Evolutionary conservation across 805 yeast genomes (phyloP).

Genomic region (Metschnikowia shivogae): DNA sequence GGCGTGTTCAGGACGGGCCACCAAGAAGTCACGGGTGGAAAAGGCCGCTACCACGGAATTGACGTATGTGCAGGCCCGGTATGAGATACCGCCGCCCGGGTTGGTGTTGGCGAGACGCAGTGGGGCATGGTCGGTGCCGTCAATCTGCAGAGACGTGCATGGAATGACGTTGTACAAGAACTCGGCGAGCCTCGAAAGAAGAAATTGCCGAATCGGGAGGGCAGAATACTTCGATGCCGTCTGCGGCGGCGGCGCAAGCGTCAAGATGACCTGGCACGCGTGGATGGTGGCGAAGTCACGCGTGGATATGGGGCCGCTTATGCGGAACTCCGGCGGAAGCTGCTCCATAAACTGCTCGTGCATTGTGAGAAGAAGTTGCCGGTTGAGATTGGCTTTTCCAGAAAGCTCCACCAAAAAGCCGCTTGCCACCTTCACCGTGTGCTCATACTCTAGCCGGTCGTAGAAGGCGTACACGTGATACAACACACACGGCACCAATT

Average conservation of each 20-base stretch:
- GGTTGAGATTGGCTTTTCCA: constrained; percentile 34
- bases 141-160: constrained; percentile 16
- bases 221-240: constrained; percentile 3
- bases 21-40: constrained; percentile 32
- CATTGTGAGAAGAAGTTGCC: constrained; percentile 44
- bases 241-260: constrained; percentile 21
- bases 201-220: constrained; percentile 21
- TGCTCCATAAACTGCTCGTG: constrained; percentile 40
- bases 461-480: constrained; percentile 55
- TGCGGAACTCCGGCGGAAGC: constrained; percentile 51
- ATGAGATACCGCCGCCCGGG: constrained; percentile 45
- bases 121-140: constrained; percentile 18
- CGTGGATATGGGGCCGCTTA: constrained; percentile 46
- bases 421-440: constrained; percentile 47
- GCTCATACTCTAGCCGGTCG: constrained; percentile 32
- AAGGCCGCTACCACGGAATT: constrained; percentile 41
- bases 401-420: constrained; percentile 51
- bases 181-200: constrained; percentile 51
- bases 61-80: constrained; percentile 45
- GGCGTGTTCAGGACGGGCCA: constrained; percentile 41
- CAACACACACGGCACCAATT: constrained; percentile 49
- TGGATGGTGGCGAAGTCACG: constrained; percentile 63
- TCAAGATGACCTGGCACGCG: constrained; percentile 29
- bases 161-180: constrained; percentile 58
- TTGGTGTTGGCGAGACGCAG: constrained; percentile 28